Evolutionary conservation across 306 rosid species (phyloP), one percentile per base, ranked within the genome.

Genomic region (Rubus idaeus): DNA sequence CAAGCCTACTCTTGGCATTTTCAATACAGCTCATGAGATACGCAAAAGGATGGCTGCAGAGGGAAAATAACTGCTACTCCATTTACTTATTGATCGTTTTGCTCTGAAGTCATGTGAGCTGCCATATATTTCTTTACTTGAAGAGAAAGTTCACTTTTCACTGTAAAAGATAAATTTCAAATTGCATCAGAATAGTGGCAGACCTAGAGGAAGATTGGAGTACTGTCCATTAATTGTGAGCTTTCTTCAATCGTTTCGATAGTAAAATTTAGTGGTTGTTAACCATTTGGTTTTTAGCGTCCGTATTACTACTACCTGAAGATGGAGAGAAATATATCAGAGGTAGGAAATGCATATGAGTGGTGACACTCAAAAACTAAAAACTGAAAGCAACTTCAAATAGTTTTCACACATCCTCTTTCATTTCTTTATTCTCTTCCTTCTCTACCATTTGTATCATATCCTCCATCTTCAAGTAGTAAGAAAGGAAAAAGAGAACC

Each of bases 1-100:
- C 87, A 82, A 88, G 79, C 98, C 98, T 45, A 93, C 95, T 0
- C 94, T 88, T 8, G 97, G 96, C 65, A 92, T 88, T 75, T 92
- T 90, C 77, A 92, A 64, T 40, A 40, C 70, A 16, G 70, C 70
- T 64, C 70, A 64, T 64, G 96, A 92, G 86, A 89, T 91, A 78
- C 83, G 88, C 75, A 91, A 82, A 81, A 89, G 53, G 86, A 85
- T 85, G 79, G 88, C 87, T 5, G 80, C 85, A 8, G 90, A 88
- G 75, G 83, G 90, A 53, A 83, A 89, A 83, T 85, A 73, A 73
- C 26, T 5, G 1, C 21, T 8, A 0, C 10, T 11, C 8, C 65
- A 70, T 71, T 37, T 13, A 39, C 51, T 39, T 6, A 2, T 53
- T 30, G 63, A 37, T 51, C 17, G 10, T 1, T 60, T 39, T 65